Conservation (phyloP, 148 eudicot genomes). For the Arbutus unedo region DNA sequence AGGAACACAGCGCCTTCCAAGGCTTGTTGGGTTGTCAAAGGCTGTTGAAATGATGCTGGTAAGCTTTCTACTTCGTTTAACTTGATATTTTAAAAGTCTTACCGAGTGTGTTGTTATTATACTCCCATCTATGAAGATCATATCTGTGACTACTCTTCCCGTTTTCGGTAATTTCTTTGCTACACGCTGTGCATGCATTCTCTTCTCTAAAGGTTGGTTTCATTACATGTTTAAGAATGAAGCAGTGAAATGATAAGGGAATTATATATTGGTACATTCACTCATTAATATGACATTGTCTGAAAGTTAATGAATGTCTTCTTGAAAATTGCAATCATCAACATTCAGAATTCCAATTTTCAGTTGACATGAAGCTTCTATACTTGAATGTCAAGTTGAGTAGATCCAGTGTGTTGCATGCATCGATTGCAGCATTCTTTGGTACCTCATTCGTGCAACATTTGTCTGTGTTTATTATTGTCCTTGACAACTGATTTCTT, state of each 20-base stretch:
- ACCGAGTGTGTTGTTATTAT: neutral
- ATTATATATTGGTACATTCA: neutral
- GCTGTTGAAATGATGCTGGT: constrained; percentile 90
- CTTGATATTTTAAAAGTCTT: neutral
- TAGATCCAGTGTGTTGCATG: neutral
- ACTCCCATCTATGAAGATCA: neutral
- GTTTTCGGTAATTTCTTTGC: neutral
- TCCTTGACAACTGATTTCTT: neutral
- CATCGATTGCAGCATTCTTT: constrained; percentile 1
- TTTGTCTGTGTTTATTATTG: neutral
- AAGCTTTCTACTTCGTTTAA: constrained; percentile 24
- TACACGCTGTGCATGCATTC: neutral
- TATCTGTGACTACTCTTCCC: neutral
- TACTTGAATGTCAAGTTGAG: neutral
- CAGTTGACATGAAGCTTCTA: neutral
- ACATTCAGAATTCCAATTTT: constrained; percentile 2
- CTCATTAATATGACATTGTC: neutral
- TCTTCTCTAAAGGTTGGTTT: neutral
- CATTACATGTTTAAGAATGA: neutral
- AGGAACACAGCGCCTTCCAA: constrained; percentile 97
- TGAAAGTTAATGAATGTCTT: neutral
- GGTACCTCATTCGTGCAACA: constrained; percentile 1
- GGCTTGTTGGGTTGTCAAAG: constrained; percentile 77
- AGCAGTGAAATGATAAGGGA: neutral
- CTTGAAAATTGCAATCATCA: neutral